Evolutionary conservation across 805 yeast species (phyloP).

Genomic region (Kuraishia borneana): DNA sequence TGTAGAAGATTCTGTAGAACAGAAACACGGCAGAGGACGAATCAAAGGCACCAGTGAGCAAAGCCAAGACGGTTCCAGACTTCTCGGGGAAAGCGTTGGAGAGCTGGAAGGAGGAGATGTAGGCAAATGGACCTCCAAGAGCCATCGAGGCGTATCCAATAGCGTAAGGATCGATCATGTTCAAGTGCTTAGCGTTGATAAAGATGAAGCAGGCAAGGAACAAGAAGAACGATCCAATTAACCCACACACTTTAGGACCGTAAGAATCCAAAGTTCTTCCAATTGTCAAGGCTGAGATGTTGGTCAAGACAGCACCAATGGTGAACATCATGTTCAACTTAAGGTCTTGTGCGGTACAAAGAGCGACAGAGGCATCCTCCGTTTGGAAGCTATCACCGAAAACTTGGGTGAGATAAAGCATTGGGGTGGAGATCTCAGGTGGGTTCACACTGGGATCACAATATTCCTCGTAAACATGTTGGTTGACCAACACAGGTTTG

Average conservation of each 20-base stretch:
- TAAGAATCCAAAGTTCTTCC: constrained; percentile 36
- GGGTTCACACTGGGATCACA: constrained; percentile 32
- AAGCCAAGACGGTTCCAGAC: constrained; percentile 40
- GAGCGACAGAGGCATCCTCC: constrained; percentile 21
- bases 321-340: constrained; percentile 49
- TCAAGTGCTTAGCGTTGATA: constrained; percentile 23
- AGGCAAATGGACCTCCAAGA: constrained; percentile 47
- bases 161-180: constrained; percentile 35
- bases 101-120: constrained; percentile 43
- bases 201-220: constrained; percentile 33
- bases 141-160: constrained; percentile 42
- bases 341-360: constrained; percentile 41
- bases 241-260: constrained; percentile 45
- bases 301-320: constrained; percentile 44
- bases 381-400: constrained; percentile 4
- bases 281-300: constrained; percentile 39
- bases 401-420: background rate
- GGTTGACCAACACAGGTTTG: constrained; percentile 67
- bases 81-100: constrained; percentile 44
- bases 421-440: constrained; percentile 1
- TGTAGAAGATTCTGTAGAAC: constrained; percentile 30
- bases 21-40: constrained; percentile 46
- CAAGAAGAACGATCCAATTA: constrained; percentile 36
- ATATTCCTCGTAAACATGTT: constrained; percentile 60
- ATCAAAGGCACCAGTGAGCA: constrained; percentile 48